Percentiles rank a stretch among this genome's conserved stretches.
Evolutionary conservation across 1,139 yeast genomes (phyloP).

Genomic region (Trichomonascaceae sp.): DNA sequence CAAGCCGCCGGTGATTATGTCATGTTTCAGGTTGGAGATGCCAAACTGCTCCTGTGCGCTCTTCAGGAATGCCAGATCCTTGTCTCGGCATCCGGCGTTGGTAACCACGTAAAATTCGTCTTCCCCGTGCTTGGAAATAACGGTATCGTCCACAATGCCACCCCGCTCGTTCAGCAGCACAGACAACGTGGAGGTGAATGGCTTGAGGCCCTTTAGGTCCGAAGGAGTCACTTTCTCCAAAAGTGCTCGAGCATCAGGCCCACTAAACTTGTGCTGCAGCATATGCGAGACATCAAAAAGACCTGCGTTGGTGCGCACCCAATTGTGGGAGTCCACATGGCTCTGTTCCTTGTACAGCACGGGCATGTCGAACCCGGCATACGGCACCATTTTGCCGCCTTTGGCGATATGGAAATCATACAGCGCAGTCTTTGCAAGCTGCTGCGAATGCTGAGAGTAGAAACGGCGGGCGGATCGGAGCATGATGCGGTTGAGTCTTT

Average conservation of each 20-base stretch:
- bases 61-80: conserved; percentile 55
- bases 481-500: not conserved
- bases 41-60: conserved; percentile 34
- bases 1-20: conserved; percentile 59
- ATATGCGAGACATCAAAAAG: conserved; percentile 93
- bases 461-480: conserved; percentile 5
- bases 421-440: conserved; percentile 56
- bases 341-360: conserved; percentile 69
- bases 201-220: conserved; percentile 45
- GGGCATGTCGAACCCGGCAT: conserved; percentile 94
- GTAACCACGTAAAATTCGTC: conserved; percentile 82
- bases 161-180: conserved; percentile 64
- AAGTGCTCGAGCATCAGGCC: conserved; percentile 54
- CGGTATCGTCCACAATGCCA: conserved; percentile 80
- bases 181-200: conserved; percentile 58
- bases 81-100: conserved; percentile 87
- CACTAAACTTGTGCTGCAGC: conserved; percentile 75
- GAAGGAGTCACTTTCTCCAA: conserved; percentile 78
- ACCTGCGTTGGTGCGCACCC: conserved; percentile 86
- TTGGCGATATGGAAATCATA: conserved; percentile 63
- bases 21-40: conserved; percentile 37
- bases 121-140: conserved; percentile 74
- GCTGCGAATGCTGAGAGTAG: conserved; percentile 10
- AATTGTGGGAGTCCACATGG: conserved; percentile 84
- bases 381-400: conserved; percentile 88